phyloP scores from a whole-genome alignment of 2,329 filamentous ascomycete genomes.

The Lasiodiplodia hormozganensis region DNA sequence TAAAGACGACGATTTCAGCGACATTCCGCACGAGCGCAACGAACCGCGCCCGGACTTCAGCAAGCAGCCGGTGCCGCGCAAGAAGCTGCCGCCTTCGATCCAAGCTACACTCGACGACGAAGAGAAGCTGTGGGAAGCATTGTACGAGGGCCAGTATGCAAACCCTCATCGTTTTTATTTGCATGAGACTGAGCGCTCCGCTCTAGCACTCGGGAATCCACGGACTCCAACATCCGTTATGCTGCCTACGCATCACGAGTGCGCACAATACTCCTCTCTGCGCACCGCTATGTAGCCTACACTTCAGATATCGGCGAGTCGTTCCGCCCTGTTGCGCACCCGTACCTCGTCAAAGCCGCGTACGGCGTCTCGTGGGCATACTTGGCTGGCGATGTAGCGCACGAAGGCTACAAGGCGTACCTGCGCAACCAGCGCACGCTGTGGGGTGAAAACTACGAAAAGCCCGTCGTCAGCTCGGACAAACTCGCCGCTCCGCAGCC shows the following conservation, averaged over 20 bases:
- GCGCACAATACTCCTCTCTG: conserved; percentile 85
- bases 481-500: conserved; percentile 28
- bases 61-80: conserved; percentile 53
- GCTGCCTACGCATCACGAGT: conserved; percentile 88
- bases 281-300: conserved; percentile 96
- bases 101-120: conserved; percentile 66
- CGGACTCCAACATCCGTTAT: conserved; percentile 85
- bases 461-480: conserved; percentile 33
- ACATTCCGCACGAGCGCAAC: conserved; percentile 50
- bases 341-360: conserved; percentile 77
- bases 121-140: conserved; percentile 76
- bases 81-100: conserved; percentile 61
- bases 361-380: conserved; percentile 96
- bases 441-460: conserved; percentile 67
- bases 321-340: conserved; percentile 91
- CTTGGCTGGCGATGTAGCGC: conserved; percentile 83
- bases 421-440: conserved; percentile 79
- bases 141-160: conserved; percentile 80
- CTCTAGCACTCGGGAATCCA: conserved; percentile 75
- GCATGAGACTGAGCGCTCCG: not conserved
- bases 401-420: conserved; percentile 97
- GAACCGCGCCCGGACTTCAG: conserved; percentile 57
- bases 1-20: conserved; percentile 45
- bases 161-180: not conserved
- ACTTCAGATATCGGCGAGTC: conserved; percentile 96